Evolutionary conservation across 768 basidiomycete genomes (phyloP), one percentile per base, ranked within the genome.

Genomic region (Tephrocybe sp.): DNA sequence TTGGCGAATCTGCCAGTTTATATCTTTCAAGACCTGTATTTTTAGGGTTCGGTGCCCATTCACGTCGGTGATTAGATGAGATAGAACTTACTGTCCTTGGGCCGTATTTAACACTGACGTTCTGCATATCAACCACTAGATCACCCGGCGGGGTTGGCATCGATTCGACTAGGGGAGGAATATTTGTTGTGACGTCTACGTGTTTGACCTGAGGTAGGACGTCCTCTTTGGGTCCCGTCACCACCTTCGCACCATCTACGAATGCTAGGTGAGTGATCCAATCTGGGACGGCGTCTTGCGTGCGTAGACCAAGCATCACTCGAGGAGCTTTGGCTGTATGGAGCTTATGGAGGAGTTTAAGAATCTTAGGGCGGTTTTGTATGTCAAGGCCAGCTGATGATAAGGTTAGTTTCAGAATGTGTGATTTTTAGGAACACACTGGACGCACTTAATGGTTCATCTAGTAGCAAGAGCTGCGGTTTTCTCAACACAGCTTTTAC

Each of bases 371-470:
- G 12, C 91, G 79, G 4, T 77, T 83, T 12, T 75, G 56, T 3
- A 73, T 69, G 57, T 95, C 92, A 12, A 95, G 71, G 1, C 93
- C 92, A 53, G 92, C 92, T 93, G 47, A n/a, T 24, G 3, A 6
- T 21, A 30, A 30, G 15, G 46, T 16, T 26, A 35, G 26, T 16
- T 36, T 41, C 48, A 44, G 46, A 27, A 18, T 11, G 32, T 31
- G 11, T 26, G 15, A 30, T n/a, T n/a, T n/a, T n/a, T n/a, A 36
- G 30, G 39, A 51, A 18, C 27, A 36, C 34, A 21, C 21, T 25
- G 30, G 6, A 74, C 85, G 49, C 56, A 92, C 92, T 92, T 30
- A 93, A 72, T 0, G 94, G 95, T 64, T 98, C 96, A 53, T 97
- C 94, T n/a, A 98, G 74, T 6, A 98, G 66, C 19, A 98, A 63